Evolutionary conservation across 2,329 filamentous ascomycete genomes (phyloP).

Genomic region (Talaromyces verruculosus): DNA sequence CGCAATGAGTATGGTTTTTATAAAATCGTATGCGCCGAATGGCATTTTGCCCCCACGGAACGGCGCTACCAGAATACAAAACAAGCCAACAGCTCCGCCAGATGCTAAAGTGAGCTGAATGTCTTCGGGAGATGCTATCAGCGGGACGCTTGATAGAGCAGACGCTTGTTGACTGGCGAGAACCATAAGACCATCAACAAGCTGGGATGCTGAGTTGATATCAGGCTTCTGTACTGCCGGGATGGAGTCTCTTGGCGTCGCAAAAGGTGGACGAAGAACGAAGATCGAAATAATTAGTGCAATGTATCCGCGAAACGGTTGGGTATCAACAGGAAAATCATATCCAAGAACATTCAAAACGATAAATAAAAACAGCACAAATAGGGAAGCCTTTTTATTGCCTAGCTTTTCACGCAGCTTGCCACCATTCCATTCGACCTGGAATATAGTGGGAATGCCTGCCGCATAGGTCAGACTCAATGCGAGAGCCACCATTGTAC

Average conservation of each 20-base stretch:
- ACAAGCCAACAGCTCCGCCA: slow-evolving; percentile 30
- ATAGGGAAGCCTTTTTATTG: slow-evolving; percentile 32
- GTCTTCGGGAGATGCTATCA: slow-evolving; percentile 27
- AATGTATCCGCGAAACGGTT: slow-evolving; percentile 48
- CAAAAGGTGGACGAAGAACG: slow-evolving; percentile 51
- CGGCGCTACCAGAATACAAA: slow-evolving; percentile 28
- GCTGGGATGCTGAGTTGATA: slow-evolving; percentile 12
- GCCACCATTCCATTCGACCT: slow-evolving; percentile 19
- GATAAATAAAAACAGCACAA: slow-evolving; percentile 28
- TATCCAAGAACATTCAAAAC: slow-evolving; percentile 32
- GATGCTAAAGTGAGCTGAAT: slow-evolving; percentile 32
- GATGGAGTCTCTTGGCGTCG: slow-evolving; percentile 22
- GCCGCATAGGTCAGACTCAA: slow-evolving; percentile 50
- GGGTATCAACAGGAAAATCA: slow-evolving; percentile 36
- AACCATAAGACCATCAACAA: slow-evolving; percentile 14
- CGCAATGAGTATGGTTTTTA: slow-evolving; percentile 28
- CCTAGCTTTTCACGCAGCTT: slow-evolving; percentile 26
- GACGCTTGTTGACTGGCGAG: slow-evolving; percentile 25
- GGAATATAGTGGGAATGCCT: slow-evolving; percentile 40
- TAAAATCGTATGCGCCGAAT: slow-evolving; percentile 27
- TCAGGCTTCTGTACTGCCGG: slow-evolving; percentile 23
- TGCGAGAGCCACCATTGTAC: slow-evolving; percentile 53
- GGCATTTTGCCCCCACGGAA: slow-evolving; percentile 23
- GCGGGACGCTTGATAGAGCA: slow-evolving; percentile 24
- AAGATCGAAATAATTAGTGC: slow-evolving; percentile 49